These are phyloP conservation scores for Parasitella parasitica DNA, from an alignment of 371 early-diverging fungal species.

Conservation along the genomic window DNA sequence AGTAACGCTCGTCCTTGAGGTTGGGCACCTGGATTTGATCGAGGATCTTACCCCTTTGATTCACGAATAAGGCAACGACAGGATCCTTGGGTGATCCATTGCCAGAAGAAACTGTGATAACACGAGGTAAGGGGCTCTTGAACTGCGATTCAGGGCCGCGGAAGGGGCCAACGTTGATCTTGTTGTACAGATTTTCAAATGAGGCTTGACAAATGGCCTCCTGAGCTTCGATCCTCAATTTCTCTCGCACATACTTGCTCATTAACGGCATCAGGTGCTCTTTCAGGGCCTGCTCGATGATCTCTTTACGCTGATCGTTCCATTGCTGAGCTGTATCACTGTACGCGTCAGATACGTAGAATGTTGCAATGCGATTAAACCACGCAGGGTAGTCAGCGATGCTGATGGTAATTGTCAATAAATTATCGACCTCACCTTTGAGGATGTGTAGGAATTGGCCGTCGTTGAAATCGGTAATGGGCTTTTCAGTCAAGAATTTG, in stretches of 20 bases:
- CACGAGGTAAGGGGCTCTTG: constrained; percentile 67
- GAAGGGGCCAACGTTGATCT: constrained; percentile 75
- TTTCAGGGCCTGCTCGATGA: constrained; percentile 60
- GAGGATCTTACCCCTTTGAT: constrained; percentile 73
- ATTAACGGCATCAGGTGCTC: constrained; percentile 73
- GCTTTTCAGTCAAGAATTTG: constrained; percentile 85
- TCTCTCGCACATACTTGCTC: constrained; percentile 75
- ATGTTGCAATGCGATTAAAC: constrained; percentile 57
- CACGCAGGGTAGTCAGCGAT: constrained; percentile 63
- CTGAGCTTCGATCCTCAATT: constrained; percentile 70
- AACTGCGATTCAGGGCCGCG: constrained; percentile 47
- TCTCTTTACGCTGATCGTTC: constrained; percentile 76
- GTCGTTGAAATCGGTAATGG: constrained; percentile 65
- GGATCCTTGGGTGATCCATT: constrained; percentile 73
- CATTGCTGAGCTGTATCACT: constrained; percentile 72
- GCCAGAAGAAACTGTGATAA: constrained; percentile 84
- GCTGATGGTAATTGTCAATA: constrained; percentile 66
- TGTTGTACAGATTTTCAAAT: constrained; percentile 65
- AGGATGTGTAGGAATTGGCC: constrained; percentile 78
- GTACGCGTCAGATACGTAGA: constrained; percentile 60
- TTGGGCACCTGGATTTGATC: constrained; percentile 66
- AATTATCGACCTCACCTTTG: constrained; percentile 75
- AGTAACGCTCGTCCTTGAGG: constrained; percentile 59
- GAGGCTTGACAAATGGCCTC: constrained; percentile 69
- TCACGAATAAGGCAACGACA: constrained; percentile 72